Evolutionary conservation across 371 early-diverging fungal genomes (phyloP).

Genomic region (Phascolomyces articulosus): DNA sequence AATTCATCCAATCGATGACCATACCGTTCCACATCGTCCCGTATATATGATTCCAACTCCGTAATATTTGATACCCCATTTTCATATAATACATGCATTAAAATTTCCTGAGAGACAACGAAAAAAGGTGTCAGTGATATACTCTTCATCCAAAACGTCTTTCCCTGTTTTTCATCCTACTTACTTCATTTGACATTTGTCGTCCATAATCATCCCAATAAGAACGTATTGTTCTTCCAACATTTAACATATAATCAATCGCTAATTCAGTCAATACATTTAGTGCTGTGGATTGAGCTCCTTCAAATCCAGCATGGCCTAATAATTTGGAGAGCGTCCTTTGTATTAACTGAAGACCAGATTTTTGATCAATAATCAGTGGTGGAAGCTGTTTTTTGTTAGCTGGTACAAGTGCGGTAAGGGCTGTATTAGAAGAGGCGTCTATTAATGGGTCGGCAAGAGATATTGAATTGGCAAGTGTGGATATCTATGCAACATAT

Average conservation of each 20-base stretch:
- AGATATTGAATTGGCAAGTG: slow-evolving; percentile 30
- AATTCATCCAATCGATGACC: slow-evolving; percentile 74
- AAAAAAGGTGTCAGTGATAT: too few species aligned
- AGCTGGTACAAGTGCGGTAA: not conserved
- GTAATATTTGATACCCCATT: slow-evolving; percentile 73
- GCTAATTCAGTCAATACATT: slow-evolving; percentile 79
- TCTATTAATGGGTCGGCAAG: slow-evolving; percentile 12
- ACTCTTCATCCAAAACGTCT: too few species aligned
- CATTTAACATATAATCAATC: slow-evolving; percentile 75
- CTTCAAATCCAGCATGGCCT: slow-evolving; percentile 91
- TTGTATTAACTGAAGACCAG: slow-evolving; percentile 66
- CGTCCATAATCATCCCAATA: slow-evolving; percentile 80
- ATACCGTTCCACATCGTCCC: slow-evolving; percentile 75
- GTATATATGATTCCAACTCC: slow-evolving; percentile 77
- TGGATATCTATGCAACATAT: slow-evolving; percentile 28
- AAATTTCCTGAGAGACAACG: too few species aligned
- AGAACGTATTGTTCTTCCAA: slow-evolving; percentile 79
- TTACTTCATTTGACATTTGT: slow-evolving; percentile 77
- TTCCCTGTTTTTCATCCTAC: not conserved
- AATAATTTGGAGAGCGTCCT: slow-evolving; percentile 71
- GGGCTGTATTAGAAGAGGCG: not conserved
- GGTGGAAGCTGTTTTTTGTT: slow-evolving; percentile 43
- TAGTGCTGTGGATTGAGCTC: slow-evolving; percentile 65
- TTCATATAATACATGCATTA: slow-evolving; percentile 82
- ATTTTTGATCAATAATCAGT: slow-evolving; percentile 41